Evolutionary conservation across 768 basidiomycete species (phyloP), one percentile per base, ranked within the genome.

Genomic region (Hypholoma fasciculare): DNA sequence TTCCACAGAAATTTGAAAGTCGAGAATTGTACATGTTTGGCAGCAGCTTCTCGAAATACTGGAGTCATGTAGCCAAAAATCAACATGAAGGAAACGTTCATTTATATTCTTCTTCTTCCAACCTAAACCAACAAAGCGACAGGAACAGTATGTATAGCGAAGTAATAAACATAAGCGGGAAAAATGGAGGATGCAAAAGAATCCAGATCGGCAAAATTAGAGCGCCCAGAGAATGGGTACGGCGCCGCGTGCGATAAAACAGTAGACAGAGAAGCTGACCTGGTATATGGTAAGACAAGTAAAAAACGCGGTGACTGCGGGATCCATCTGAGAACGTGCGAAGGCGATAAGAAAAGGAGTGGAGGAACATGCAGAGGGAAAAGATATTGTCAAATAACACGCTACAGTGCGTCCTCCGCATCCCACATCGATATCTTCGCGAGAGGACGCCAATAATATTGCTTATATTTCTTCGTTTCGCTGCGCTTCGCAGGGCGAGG

Each of bases 391-490:
- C 19, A 7, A 3, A 49, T 37, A 20, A 37, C 37, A 38, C 5
- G 34, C 66, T 59, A 83, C 56, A 81, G 67, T 49, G 80, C 86
- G 60, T 90, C 89, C 67, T 91, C 89, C 1, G 82, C 76, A 70
- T 91, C 88, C 89, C 89, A 91, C 64, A 83, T 75, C 44, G 84
- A 82, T 20, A 88, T 85, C 73, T 88, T 91, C 30, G 75, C 86
- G 59, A 92, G 71, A 8, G 90, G 90, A 27, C 80, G 78, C 74
- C 86, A 92, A 72, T 92, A 93, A 73, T 93, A 93, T 69, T 90
- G 88, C 70, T 92, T 92, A 60, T 87, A 89, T 73, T 90, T 88
- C 80, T 88, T 91, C 69, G 89, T 92, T 72, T 84, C 88, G 48
- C 74, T 85, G 54, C 90, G 74, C 72, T 91, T 92, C 54, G 78